Evolutionary conservation across 176 grass and related monocot species (phyloP), one percentile per base, ranked within the genome.

Genomic region (Puya raimondii): DNA sequence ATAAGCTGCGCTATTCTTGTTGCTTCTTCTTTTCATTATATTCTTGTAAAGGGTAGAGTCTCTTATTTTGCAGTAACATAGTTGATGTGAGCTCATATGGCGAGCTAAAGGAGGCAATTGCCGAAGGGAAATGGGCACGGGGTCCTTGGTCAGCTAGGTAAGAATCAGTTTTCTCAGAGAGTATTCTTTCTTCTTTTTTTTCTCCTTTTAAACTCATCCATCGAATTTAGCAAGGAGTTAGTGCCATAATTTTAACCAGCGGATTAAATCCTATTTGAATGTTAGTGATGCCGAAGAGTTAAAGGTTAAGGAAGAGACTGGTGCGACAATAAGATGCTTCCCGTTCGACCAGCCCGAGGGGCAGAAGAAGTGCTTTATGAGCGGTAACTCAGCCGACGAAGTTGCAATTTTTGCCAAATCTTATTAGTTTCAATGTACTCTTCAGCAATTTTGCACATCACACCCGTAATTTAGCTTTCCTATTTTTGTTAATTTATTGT

Each of bases 81-180:
- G 87, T 99, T 11, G 94, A 93, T 70, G 84, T 99, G 52, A 88
- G 66, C 66, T 93, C 94, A 49, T 99, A 99, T 9, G 80, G 69
- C 64, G 86, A 99, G 74, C 72, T 91, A 59, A 99, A 93, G 78
- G 89, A 87, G 20, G 87, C 53, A 17, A 88, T 99, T 90, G 80
- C 84, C 1, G 76, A 93, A 69, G 94, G 89, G 3, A 97, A 93
- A 65, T 99, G 94, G 89, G 94, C 94, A 61, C 90, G 94, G 81
- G 94, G 94, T 63, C 94, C 94, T 74, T 99, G 94, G 94, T 92
- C 94, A 78, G 94, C 89, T 33, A 88, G 94, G 94, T 90, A 69
- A 68, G 26, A 71, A 70, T 7, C 23, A 61, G 10, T 20, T 10
- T 57, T 61, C 17, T 18, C 16, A 2, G 8, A 22, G 9, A 22